Conservation (phyloP, 2,329 filamentous ascomycete species). For the Exutisphaerella laricina region DNA sequence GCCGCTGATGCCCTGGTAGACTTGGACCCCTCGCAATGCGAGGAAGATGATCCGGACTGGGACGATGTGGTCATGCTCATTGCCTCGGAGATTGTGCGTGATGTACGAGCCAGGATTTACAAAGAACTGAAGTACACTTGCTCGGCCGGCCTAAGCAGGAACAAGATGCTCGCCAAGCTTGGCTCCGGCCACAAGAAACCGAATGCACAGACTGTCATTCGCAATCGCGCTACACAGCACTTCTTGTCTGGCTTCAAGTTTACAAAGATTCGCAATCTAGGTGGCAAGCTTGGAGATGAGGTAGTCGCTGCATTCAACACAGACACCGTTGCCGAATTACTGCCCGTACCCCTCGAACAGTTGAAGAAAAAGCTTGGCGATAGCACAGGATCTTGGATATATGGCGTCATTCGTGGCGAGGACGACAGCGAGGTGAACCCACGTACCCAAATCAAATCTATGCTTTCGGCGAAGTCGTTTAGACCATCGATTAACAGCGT, state of each 20-base stretch:
- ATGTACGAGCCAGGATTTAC: slow-evolving; percentile 63
- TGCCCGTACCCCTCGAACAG: slow-evolving; percentile 66
- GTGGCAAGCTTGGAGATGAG: slow-evolving; percentile 88
- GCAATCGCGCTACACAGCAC: slow-evolving; percentile 70
- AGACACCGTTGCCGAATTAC: slow-evolving; percentile 69
- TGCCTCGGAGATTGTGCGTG: slow-evolving; percentile 80
- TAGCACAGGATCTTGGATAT: slow-evolving; percentile 79
- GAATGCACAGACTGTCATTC: slow-evolving; percentile 88
- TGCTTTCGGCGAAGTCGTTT: slow-evolving; percentile 96
- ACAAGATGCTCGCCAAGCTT: slow-evolving; percentile 94
- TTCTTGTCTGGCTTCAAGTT: slow-evolving; percentile 86
- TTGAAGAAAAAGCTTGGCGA: slow-evolving; percentile 73
- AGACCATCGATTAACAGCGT: slow-evolving; percentile 70
- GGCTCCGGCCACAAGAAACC: slow-evolving; percentile 90
- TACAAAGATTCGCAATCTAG: slow-evolving; percentile 90
- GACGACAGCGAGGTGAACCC: slow-evolving; percentile 86
- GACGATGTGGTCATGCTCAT: slow-evolving; percentile 85
- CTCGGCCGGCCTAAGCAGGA: slow-evolving; percentile 79
- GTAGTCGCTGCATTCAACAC: slow-evolving; percentile 75
- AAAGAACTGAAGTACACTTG: slow-evolving; percentile 79
- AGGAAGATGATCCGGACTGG: slow-evolving; percentile 85
- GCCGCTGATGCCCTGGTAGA: slow-evolving; percentile 53
- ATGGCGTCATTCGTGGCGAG: slow-evolving; percentile 76
- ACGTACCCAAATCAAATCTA: slow-evolving; percentile 89
- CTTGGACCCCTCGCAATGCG: slow-evolving; percentile 59